A percentile compares a stretch with the other conserved stretches of the same genome.
Conservation (phyloP, 1,284 basidiomycete species). For the Leccinum griseonigrum region DNA sequence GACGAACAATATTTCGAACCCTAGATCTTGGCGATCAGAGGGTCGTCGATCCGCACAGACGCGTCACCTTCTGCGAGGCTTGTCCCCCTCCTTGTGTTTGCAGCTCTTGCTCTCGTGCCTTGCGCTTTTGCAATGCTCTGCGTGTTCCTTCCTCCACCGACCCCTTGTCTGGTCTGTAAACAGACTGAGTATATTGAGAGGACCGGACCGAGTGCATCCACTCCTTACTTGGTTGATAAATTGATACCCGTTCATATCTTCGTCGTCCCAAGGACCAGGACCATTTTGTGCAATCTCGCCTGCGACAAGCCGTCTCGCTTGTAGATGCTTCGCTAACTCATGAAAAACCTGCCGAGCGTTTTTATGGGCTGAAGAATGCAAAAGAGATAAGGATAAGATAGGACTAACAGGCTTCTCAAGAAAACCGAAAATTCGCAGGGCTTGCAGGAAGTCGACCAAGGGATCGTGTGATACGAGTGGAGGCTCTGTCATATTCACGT, state of each 20-base stretch:
- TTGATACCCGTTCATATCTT: constrained; percentile 91
- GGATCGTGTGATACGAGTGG: constrained; percentile 88
- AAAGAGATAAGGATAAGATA: not conserved
- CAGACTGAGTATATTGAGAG: constrained; percentile 93
- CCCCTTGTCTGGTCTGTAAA: constrained; percentile 84
- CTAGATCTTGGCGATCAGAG: no score
- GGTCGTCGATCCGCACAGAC: no score
- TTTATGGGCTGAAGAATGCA: not conserved
- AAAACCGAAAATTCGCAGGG: constrained; percentile 93
- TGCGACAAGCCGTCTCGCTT: constrained; percentile 87
- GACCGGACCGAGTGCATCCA: constrained; percentile 92
- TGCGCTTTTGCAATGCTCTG: no score
- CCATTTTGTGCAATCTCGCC: constrained; percentile 46
- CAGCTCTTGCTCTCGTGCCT: no score
- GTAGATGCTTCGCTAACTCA: constrained; percentile 89
- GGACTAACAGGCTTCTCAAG: constrained; percentile 84
- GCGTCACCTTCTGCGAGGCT: no score
- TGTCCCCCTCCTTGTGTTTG: no score
- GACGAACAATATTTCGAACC: no score
- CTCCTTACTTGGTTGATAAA: constrained; percentile 91
- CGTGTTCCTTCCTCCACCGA: no score
- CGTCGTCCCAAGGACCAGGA: constrained; percentile 66
- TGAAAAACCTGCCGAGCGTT: constrained; percentile 74
- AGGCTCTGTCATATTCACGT: constrained; percentile 74
- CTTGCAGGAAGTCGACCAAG: constrained; percentile 91